Conservation (phyloP, 2,329 filamentous ascomycete species). For the Nigrospora sphaerica region DNA sequence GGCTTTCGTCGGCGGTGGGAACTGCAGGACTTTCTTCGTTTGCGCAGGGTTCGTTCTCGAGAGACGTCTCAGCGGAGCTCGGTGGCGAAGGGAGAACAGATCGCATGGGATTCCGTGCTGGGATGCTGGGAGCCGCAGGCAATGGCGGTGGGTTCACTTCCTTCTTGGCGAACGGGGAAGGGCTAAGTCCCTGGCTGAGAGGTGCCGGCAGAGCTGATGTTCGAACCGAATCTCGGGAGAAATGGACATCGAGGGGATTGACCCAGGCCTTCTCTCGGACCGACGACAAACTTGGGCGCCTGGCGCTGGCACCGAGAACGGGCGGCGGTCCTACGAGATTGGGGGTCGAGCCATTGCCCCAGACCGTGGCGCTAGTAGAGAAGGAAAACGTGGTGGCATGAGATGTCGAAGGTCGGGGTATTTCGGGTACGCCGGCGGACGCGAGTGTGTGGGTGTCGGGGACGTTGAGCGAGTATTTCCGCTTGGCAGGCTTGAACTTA, state of each 20-base stretch:
- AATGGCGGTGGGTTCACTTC: neutral
- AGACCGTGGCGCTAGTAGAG: slow-evolving; percentile 17
- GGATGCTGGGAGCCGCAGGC: slow-evolving; percentile 1
- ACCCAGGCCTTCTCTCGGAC: slow-evolving; percentile 32
- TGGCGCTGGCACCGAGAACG: slow-evolving; percentile 21
- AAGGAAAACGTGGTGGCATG: neutral
- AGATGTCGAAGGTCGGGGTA: slow-evolving; percentile 18
- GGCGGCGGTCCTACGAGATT: slow-evolving; percentile 24
- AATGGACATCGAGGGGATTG: slow-evolving; percentile 42
- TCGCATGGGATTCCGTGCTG: neutral
- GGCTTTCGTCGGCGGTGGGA: no score
- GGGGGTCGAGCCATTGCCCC: slow-evolving; percentile 26
- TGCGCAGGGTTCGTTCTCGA: slow-evolving; percentile 6
- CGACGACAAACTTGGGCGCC: slow-evolving; percentile 22
- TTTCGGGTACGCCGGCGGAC: slow-evolving; percentile 38
- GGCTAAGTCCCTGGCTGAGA: slow-evolving; percentile 1
- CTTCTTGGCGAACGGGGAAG: slow-evolving; percentile 1
- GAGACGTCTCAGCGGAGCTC: slow-evolving; percentile 19
- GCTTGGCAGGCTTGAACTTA: slow-evolving; percentile 12
- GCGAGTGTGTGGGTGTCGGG: slow-evolving; percentile 28
- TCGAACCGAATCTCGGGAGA: slow-evolving; percentile 20
- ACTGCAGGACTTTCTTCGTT: no score
- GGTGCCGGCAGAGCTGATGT: slow-evolving; percentile 12
- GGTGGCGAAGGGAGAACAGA: slow-evolving; percentile 24
- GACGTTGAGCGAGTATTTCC: slow-evolving; percentile 17